A percentile compares a stretch with the other conserved stretches of the same genome.
Conservation (phyloP, 805 yeast species). For the Metschnikowia bowlesiae region DNA sequence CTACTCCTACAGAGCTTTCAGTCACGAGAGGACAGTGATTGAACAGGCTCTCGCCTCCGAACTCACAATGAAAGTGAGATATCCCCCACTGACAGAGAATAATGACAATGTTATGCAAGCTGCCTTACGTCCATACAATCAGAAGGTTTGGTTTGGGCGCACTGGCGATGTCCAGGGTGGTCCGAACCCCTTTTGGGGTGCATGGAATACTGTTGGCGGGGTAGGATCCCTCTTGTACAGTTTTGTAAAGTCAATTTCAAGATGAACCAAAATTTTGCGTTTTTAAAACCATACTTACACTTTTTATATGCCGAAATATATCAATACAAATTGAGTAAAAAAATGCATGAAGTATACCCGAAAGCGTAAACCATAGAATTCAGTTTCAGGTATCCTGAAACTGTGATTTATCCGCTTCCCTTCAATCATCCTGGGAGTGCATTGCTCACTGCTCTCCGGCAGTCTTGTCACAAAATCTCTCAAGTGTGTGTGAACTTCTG, state of each 20-base stretch:
- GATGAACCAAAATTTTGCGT: background rate
- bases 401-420: too few species aligned
- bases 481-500: too few species aligned
- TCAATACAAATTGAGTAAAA: background rate
- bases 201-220: slow-evolving; percentile 32
- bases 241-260: slow-evolving; percentile 7
- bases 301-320: background rate
- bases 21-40: slow-evolving; percentile 67
- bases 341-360: background rate
- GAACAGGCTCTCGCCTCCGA: slow-evolving; percentile 67
- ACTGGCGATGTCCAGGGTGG: slow-evolving; percentile 34
- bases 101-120: slow-evolving; percentile 30
- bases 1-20: slow-evolving; percentile 58
- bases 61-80: slow-evolving; percentile 51
- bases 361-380: too few species aligned
- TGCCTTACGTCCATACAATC: slow-evolving; percentile 27
- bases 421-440: too few species aligned
- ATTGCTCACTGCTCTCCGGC: too few species aligned
- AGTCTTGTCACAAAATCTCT: too few species aligned
- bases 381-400: too few species aligned
- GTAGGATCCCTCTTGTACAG: slow-evolving; percentile 24
- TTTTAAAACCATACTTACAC: background rate
- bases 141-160: slow-evolving; percentile 37
- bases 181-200: slow-evolving; percentile 28
- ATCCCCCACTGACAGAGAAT: slow-evolving; percentile 51